Evolutionary conservation across 805 yeast species (phyloP).

Genomic region (Naumovozyma castellii): DNA sequence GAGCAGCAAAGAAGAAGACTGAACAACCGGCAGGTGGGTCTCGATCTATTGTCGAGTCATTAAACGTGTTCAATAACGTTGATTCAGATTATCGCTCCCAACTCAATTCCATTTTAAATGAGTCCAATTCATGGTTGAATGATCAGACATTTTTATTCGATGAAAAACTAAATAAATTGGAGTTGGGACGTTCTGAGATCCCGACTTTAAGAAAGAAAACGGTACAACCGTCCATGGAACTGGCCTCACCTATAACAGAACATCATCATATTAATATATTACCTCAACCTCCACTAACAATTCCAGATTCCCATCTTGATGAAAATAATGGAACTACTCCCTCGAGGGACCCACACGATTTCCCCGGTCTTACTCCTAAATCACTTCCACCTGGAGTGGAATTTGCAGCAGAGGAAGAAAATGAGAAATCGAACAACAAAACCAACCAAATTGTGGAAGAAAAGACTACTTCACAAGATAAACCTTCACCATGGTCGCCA

Average conservation of each 20-base stretch:
- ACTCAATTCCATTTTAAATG: slow-evolving; percentile 10
- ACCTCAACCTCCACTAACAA: not conserved
- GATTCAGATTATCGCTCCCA: slow-evolving; percentile 15
- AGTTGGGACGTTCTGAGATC: slow-evolving; percentile 10
- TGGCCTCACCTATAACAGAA: not conserved
- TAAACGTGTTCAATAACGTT: slow-evolving; percentile 21
- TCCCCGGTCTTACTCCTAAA: slow-evolving; percentile 13
- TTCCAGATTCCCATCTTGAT: not conserved
- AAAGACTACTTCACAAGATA: not conserved
- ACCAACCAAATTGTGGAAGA: not conserved
- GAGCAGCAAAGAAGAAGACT: slow-evolving; percentile 24
- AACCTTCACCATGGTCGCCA: slow-evolving; percentile 25
- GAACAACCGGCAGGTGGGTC: slow-evolving; percentile 23
- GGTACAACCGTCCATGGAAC: too few species aligned
- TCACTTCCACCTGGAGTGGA: slow-evolving; percentile 6
- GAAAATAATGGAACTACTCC: slow-evolving; percentile 5
- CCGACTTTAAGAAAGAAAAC: slow-evolving; percentile 7
- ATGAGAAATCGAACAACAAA: not conserved
- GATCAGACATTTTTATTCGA: slow-evolving; percentile 2
- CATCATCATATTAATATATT: slow-evolving; percentile 1
- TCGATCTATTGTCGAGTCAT: slow-evolving; percentile 26
- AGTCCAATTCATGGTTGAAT: slow-evolving; percentile 19
- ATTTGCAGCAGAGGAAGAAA: not conserved
- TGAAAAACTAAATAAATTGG: slow-evolving; percentile 1
- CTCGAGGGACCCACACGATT: slow-evolving; percentile 1